Base-by-base conservation (phyloP, 768 basidiomycete species). In the Cantharellus anzutake region DNA sequence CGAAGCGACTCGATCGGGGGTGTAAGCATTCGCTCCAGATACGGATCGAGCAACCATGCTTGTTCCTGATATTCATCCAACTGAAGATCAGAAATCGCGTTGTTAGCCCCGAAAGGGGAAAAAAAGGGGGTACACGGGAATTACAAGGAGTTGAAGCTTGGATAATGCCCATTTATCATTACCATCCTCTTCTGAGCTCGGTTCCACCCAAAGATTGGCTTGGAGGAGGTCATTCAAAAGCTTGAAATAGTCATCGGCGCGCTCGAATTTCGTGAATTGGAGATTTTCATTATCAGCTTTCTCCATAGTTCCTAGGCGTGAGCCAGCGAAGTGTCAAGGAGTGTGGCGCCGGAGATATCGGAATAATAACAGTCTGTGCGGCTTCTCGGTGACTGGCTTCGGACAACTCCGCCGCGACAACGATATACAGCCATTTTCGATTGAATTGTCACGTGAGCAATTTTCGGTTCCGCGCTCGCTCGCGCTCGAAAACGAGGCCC, bases 51-150 rank as follows among this genome's bases (percentile, higher is more conserved):
- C 2, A 99, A 78, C 69, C 91, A 88, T 2, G 92, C 76, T 64
- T 94, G 89, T 62, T 98, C 93, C 68, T 94, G 92, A 67, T 94
- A 97, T 67, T 83, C 80, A 67, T 80, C 79, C 38, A 97, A 77
- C 35, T 55, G 52, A 37, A 11, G 52, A 37, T 55, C 11, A 55
- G 52, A 55, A 55, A 11, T 7, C 11, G 35, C 38, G 52, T 37
- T 7, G 11, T 48, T 48, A 48, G 44, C 44, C 11, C 44, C 44
- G 44, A 11, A 48, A 48, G 11, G 44, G 20, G 20, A 29, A 29
- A 29, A 29, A 29, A 29, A 29, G 20, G 20, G 20, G 20, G 20
- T 29, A 29, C 20, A 29, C 20, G 20, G 29, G 29, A 48, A 11
- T 48, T 29, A 48, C 44, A 11, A 48, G 11, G 11, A 11, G 29